Conservation (phyloP, 768 basidiomycete genomes). For the Termitomyces sp. region DNA sequence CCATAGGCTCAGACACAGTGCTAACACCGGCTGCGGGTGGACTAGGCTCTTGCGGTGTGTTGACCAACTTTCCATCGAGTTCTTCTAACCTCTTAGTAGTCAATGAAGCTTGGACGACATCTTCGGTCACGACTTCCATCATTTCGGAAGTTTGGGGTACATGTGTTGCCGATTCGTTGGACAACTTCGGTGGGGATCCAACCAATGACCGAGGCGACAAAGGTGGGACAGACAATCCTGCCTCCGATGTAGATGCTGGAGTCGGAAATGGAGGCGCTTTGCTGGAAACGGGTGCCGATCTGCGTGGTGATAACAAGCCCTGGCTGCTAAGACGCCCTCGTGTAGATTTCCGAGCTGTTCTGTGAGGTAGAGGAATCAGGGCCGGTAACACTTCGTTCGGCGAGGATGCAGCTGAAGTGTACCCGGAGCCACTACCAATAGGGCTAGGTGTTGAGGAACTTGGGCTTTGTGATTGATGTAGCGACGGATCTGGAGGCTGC, state of each 20-base stretch:
- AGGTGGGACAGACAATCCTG: not conserved
- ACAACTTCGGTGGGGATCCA: not conserved
- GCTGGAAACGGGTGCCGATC: not conserved
- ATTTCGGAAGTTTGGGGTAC: not conserved
- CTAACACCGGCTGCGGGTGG: not conserved
- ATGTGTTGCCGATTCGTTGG: not conserved
- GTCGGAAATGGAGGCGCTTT: not conserved
- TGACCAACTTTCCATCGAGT: not conserved
- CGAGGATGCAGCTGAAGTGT: not conserved
- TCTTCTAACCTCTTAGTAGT: not conserved
- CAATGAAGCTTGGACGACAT: not conserved
- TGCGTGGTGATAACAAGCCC: not conserved
- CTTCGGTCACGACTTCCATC: not conserved
- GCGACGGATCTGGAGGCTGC: not conserved
- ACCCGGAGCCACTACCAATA: conserved; percentile 1
- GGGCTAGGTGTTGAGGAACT: not conserved
- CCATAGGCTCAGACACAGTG: not conserved
- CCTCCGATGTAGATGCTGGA: not conserved
- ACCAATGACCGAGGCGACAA: not conserved
- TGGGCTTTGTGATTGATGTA: not conserved
- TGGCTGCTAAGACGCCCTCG: not conserved
- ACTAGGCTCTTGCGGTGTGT: not conserved
- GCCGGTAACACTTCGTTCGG: not conserved
- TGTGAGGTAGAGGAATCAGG: conserved; percentile 1
- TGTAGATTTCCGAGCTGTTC: conserved; percentile 15